Base-by-base conservation (phyloP, 2,329 filamentous ascomycete genomes). In the Ceratocystis alfenasii region DNA sequence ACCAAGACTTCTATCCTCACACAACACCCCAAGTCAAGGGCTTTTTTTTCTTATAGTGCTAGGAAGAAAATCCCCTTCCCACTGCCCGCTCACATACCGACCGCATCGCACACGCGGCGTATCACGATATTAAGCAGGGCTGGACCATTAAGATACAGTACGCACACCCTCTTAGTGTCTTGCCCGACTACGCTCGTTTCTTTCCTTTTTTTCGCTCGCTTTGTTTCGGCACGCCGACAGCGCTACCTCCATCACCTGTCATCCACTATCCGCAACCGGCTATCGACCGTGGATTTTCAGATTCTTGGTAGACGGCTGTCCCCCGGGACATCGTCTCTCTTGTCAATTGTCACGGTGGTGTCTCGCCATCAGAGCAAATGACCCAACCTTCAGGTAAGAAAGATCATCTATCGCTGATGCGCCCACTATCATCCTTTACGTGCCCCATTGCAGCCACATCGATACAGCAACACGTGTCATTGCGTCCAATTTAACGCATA, bases 381-480 rank as follows among this genome's bases (percentile, higher is more conserved):
- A 66, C 64, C 57, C 64, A 66, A 66, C 59, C 64, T 50, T 55
- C 57, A 66, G 64, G 64, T 66, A 62, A 66, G 64, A 22, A 41
- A 15, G 36, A 15, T 15, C 10, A 41, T 41, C 36, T 41, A 41
- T 41, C 36, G 36, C 36, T 41, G 36, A 41, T 41, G 36, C 36
- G 10, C 10, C 36, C 36, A 41, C 36, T 15, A 41, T 5, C 36
- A 15, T 15, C 36, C 36, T 41, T 41, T 41, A 41, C 36, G 36
- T 15, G 10, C 36, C 8, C 10, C 10, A n/a, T n/a, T n/a, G n/a
- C n/a, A n/a, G n/a, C n/a, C n/a, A n/a, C n/a, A n/a, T n/a, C n/a
- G n/a, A n/a, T n/a, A n/a, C n/a, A n/a, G n/a, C n/a, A n/a, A n/a
- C n/a, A n/a, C n/a, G n/a, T n/a, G n/a, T n/a, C n/a, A n/a, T n/a